Evolutionary conservation across 139 green algal species (phyloP).

Genomic region (Chlorella sp.): DNA sequence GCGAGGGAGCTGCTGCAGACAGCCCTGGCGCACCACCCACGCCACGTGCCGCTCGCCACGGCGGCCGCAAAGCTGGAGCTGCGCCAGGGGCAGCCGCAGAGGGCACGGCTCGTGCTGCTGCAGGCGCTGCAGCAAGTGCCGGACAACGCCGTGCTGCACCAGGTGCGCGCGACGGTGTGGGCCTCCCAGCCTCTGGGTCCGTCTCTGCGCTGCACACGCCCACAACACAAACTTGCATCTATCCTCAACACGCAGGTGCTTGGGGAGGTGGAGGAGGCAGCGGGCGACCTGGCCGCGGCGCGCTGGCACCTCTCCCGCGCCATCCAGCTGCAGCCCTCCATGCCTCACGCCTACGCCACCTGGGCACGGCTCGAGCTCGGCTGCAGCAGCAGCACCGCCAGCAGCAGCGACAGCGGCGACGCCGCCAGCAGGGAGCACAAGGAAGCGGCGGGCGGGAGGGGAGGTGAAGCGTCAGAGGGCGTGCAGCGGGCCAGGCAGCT

Average conservation of each 20-base stretch:
- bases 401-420: too few relatives aligned
- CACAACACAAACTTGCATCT: background rate
- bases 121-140: too few relatives aligned
- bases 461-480: too few relatives aligned
- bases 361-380: background rate
- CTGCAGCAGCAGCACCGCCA: too few relatives aligned
- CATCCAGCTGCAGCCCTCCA: background rate
- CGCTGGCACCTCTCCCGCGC: background rate
- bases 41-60: background rate
- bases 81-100: background rate
- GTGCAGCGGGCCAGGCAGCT: too few relatives aligned
- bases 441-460: too few relatives aligned
- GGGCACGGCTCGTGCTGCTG: too few relatives aligned
- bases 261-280: background rate
- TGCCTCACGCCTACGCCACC: background rate
- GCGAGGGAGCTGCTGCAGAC: background rate
- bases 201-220: background rate
- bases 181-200: too few relatives aligned
- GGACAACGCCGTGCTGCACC: too few relatives aligned
- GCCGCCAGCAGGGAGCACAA: too few relatives aligned
- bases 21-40: background rate
- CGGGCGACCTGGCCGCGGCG: background rate
- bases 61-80: background rate
- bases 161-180: too few relatives aligned
- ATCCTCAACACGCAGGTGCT: background rate